Conservation (phyloP, 257 asterid genomes). For the Thymus mandschuricus region DNA sequence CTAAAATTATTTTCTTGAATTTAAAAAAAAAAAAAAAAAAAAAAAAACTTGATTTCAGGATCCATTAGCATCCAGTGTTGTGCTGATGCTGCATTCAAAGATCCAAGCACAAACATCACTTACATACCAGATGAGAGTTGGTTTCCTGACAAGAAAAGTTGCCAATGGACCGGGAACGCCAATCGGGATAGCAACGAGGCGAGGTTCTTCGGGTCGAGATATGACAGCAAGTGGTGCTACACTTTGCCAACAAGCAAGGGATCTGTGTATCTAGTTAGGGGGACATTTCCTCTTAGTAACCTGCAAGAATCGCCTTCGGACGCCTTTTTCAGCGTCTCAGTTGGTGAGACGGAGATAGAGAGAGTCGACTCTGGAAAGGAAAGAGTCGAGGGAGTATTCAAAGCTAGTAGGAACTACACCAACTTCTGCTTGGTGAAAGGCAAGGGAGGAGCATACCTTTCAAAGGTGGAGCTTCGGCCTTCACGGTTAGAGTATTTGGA, state of each 20-base stretch:
- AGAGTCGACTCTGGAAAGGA: slow-evolving; percentile 34
- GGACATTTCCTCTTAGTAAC: slow-evolving; percentile 49
- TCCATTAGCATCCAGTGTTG: slow-evolving; percentile 57
- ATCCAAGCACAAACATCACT: slow-evolving; percentile 36
- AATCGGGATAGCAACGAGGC: slow-evolving; percentile 36
- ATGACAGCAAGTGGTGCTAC: slow-evolving; percentile 57
- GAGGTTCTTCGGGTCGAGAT: slow-evolving; percentile 42
- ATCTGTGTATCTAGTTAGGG: slow-evolving; percentile 52
- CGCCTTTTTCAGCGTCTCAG: slow-evolving; percentile 40
- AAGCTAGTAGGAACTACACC: slow-evolving; percentile 44
- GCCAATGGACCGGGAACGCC: slow-evolving; percentile 38
- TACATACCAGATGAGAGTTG: slow-evolving; percentile 49
- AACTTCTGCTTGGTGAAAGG: slow-evolving; percentile 55
- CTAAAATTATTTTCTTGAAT: no score
- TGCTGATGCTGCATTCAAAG: slow-evolving; percentile 34
- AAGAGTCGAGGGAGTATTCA: slow-evolving; percentile 50
- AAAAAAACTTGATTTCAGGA: slow-evolving; percentile 38
- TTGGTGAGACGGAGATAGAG: slow-evolving; percentile 51
- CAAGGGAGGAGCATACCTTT: slow-evolving; percentile 48
- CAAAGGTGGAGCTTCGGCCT: slow-evolving; percentile 56
- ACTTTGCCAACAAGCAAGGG: slow-evolving; percentile 45
- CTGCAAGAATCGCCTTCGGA: slow-evolving; percentile 34
- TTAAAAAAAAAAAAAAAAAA: neutral
- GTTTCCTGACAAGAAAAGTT: slow-evolving; percentile 45
- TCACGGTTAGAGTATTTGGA: slow-evolving; percentile 40